Evolutionary conservation across 2,329 filamentous ascomycete species (phyloP).

Genomic region (Arthrinium phaeospermum): DNA sequence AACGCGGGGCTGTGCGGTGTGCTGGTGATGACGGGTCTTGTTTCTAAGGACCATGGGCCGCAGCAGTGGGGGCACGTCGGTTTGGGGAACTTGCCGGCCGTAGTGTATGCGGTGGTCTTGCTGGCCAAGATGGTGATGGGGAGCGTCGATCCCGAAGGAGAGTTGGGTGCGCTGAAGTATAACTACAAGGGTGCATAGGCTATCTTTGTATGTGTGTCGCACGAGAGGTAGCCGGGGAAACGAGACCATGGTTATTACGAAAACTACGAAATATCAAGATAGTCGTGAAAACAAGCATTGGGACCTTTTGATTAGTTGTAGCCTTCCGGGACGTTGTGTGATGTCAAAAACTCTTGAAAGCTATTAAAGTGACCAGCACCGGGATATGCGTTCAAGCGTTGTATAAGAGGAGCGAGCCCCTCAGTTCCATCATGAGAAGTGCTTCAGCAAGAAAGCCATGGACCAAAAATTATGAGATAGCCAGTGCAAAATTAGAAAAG

Average conservation of each 20-base stretch:
- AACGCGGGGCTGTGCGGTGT: conserved; percentile 64
- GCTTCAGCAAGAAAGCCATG: not conserved
- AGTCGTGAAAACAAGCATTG: not conserved
- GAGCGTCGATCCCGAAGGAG: conserved; percentile 70
- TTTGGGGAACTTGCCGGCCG: conserved; percentile 57
- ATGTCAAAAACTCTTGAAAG: not conserved
- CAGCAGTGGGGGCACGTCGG: conserved; percentile 43
- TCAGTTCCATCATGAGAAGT: not conserved
- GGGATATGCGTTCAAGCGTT: not conserved
- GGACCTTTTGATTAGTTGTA: no score
- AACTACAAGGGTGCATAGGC: conserved; percentile 69
- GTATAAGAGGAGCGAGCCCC: not conserved
- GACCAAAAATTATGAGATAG: not conserved
- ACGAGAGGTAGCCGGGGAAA: not conserved
- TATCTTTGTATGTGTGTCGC: not conserved
- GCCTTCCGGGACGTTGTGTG: not conserved
- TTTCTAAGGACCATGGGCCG: conserved; percentile 35
- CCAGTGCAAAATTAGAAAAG: not conserved
- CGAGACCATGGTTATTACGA: not conserved
- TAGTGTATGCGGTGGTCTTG: conserved; percentile 67
- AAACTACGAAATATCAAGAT: not conserved
- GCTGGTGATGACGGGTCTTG: conserved; percentile 52
- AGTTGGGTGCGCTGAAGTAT: conserved; percentile 67
- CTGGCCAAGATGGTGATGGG: conserved; percentile 70
- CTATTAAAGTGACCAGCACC: not conserved